A percentile compares a stretch with the other conserved stretches of the same genome.
Evolutionary conservation across 345 rosid species (phyloP).

Genomic region (Camelina sativa): DNA sequence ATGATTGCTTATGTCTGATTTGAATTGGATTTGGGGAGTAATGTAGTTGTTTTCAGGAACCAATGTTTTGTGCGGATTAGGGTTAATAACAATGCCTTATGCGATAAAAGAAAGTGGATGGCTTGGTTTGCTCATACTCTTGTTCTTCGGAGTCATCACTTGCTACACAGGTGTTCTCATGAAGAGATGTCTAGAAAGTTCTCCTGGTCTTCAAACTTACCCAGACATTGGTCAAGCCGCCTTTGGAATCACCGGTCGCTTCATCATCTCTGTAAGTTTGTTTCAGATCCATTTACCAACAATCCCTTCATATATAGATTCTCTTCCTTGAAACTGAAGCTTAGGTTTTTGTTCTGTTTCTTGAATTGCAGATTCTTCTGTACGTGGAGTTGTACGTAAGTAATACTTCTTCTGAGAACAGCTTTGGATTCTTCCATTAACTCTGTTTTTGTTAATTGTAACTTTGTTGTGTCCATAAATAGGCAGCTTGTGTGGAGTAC

Average conservation of each 20-base stretch:
- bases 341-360: conserved; percentile 33
- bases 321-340: conserved; percentile 42
- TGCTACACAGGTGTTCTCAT: conserved; percentile 74
- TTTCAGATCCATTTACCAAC: not conserved
- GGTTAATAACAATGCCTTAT: conserved; percentile 73
- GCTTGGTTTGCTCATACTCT: conserved; percentile 64
- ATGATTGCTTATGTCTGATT: not conserved
- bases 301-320: not conserved
- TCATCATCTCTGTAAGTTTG: conserved; percentile 62
- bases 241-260: conserved; percentile 68
- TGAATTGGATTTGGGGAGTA: too few relatives aligned
- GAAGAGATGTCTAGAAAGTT: conserved; percentile 72
- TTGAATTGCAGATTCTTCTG: conserved; percentile 61
- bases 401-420: not conserved
- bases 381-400: conserved; percentile 84
- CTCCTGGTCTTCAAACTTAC: conserved; percentile 75
- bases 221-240: conserved; percentile 95
- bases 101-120: conserved; percentile 85
- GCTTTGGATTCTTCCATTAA: conserved; percentile 5
- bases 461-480: conserved; percentile 15
- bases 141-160: conserved; percentile 56
- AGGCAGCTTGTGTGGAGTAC: conserved; percentile 86
- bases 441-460: not conserved
- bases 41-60: conserved; percentile 69
- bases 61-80: conserved; percentile 76